Percentiles rank a stretch among this genome's conserved stretches.
Evolutionary conservation across 768 basidiomycete species (phyloP).

Genomic region (Gloeophyllum trabeum): DNA sequence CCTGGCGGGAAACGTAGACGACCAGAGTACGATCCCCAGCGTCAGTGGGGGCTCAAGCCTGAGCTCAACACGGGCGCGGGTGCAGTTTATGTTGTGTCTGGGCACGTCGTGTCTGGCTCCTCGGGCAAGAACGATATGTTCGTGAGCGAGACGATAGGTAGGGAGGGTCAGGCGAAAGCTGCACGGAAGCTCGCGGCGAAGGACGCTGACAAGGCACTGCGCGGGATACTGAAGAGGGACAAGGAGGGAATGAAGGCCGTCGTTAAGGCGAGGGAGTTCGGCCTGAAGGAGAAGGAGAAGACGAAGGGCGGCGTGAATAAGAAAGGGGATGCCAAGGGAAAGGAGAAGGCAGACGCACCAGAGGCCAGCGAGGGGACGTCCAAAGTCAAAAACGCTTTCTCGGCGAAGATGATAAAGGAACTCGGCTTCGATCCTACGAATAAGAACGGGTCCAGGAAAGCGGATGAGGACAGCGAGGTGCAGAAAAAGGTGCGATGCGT

Average conservation of each 20-base stretch:
- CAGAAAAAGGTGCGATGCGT: conserved; percentile 46
- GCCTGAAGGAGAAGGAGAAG: conserved; percentile 17
- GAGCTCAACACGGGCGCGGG: conserved; percentile 23
- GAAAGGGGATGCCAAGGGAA: conserved; percentile 6
- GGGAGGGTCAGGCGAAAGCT: conserved; percentile 70
- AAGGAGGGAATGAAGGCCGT: conserved; percentile 59
- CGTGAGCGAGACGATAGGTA: conserved; percentile 60
- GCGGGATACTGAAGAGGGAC: conserved; percentile 50
- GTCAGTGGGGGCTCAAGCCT: conserved; percentile 71
- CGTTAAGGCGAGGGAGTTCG: conserved; percentile 43
- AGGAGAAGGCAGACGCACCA: conserved; percentile 10
- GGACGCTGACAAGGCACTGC: conserved; percentile 51
- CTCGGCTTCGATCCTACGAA: conserved; percentile 74
- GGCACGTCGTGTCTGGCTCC: conserved; percentile 55
- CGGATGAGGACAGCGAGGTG: conserved; percentile 25
- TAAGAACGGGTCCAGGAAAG: conserved; percentile 37
- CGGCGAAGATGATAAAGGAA: conserved; percentile 52
- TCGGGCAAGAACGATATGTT: conserved; percentile 27
- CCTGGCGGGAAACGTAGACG: conserved; percentile 39
- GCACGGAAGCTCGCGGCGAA: conserved; percentile 47
- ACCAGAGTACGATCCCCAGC: conserved; percentile 50
- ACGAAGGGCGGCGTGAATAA: conserved; percentile 9
- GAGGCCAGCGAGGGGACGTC: conserved; percentile 7
- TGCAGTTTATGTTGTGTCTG: conserved; percentile 73
- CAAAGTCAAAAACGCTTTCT: conserved; percentile 31